Evolutionary conservation across 2,329 filamentous ascomycete species (phyloP).

Genomic region (Talaromyces sp.): DNA sequence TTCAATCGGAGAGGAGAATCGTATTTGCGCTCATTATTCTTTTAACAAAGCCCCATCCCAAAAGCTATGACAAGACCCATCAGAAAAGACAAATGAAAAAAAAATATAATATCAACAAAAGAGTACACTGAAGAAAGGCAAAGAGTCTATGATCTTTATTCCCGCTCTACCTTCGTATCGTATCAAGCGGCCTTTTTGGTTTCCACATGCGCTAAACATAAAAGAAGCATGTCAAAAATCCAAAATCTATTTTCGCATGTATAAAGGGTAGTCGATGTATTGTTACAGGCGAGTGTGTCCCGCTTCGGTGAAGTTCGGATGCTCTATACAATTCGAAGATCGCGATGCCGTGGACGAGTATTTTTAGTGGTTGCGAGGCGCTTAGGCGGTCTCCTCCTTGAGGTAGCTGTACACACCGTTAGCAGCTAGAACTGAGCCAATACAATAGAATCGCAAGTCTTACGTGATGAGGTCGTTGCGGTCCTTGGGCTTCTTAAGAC

Average conservation of each 20-base stretch:
- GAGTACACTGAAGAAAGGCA: conserved; percentile 23
- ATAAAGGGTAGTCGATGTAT: conserved; percentile 29
- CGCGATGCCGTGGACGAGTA: conserved; percentile 17
- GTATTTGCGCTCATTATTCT: conserved; percentile 20
- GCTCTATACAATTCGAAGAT: conserved; percentile 16
- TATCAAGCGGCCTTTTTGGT: conserved; percentile 18
- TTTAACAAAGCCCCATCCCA: conserved; percentile 11
- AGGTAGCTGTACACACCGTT: conserved; percentile 33
- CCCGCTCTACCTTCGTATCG: conserved; percentile 12
- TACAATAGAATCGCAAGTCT: conserved; percentile 41
- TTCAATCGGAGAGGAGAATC: conserved; percentile 21
- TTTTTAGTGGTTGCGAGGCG: conserved; percentile 18
- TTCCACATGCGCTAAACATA: conserved; percentile 8
- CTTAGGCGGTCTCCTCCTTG: conserved; percentile 41
- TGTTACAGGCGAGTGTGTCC: conserved; percentile 35
- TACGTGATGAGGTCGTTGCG: conserved; percentile 98
- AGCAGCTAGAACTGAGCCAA: neutral
- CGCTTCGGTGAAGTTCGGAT: conserved; percentile 9
- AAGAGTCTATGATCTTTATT: conserved; percentile 21
- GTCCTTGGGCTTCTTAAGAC: conserved; percentile 99
- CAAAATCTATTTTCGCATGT: conserved; percentile 28
- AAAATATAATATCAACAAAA: conserved; percentile 25
- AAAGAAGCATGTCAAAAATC: conserved; percentile 21
- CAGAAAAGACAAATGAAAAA: conserved; percentile 17
- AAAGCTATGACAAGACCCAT: neutral